These are phyloP conservation scores for Albophoma yamanashiensis DNA, from an alignment of 2,329 filamentous ascomycete genomes.

Conservation along the genomic window DNA sequence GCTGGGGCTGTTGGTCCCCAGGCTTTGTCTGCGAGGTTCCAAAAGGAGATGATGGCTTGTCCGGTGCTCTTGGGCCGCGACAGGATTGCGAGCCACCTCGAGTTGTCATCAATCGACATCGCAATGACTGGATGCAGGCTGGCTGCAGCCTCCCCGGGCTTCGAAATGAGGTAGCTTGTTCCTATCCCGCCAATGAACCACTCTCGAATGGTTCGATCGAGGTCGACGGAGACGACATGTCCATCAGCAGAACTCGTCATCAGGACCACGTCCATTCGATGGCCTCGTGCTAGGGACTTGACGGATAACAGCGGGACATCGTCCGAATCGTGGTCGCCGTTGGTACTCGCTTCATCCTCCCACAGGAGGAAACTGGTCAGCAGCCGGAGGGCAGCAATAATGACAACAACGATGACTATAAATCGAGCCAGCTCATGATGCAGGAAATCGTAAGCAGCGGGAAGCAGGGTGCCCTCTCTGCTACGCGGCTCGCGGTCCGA, in stretches of 20 bases:
- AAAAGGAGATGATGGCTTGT: conserved; percentile 38
- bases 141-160: conserved; percentile 27
- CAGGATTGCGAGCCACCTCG: conserved; percentile 56
- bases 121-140: conserved; percentile 50
- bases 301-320: conserved; percentile 43
- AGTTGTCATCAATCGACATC: conserved; percentile 53
- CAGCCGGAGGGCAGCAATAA: conserved; percentile 54
- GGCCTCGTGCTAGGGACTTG: conserved; percentile 49
- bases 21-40: conserved; percentile 45
- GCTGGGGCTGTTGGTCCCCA: conserved; percentile 47
- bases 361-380: conserved; percentile 67
- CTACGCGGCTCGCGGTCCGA: conserved; percentile 52
- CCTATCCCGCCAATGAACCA: conserved; percentile 47
- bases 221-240: conserved; percentile 55
- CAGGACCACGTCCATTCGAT: conserved; percentile 58
- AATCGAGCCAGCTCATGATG: conserved; percentile 49
- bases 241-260: conserved; percentile 52
- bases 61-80: conserved; percentile 32
- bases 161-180: conserved; percentile 28
- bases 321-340: conserved; percentile 33
- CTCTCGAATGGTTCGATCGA: conserved; percentile 58
- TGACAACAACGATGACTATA: conserved; percentile 49
- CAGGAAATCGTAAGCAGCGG: conserved; percentile 52
- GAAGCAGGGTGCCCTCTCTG: conserved; percentile 22
- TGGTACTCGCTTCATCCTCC: conserved; percentile 43